Base-by-base conservation (phyloP, 139 green algal species). In the Asterochloris sp. region DNA sequence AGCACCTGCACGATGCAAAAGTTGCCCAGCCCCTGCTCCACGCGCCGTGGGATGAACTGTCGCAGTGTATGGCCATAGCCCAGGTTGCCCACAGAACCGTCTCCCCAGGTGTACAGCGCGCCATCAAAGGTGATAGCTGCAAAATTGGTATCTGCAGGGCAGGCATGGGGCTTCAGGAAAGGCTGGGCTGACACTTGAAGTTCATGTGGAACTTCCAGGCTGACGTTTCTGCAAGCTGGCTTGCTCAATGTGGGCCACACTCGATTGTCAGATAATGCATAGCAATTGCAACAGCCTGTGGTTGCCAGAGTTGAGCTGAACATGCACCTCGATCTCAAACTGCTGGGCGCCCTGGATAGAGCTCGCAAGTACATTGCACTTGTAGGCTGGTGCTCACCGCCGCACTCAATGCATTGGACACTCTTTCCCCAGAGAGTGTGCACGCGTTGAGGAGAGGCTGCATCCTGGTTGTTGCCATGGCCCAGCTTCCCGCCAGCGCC, bases 51-150 rank as follows among this genome's bases (percentile, higher is more conserved):
- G 16, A 87, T 82, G 79, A 77, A 82, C 79, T 87, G 79, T 13
- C 84, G 74, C 27, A 82, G 24, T 9, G 75, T 79, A 61, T 86
- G 29, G 2, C 86, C 88, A 28, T 91, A 91, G 38, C 93, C 93
- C 69, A 95, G 87, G 84, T 92, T 86, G 13, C 93, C 90, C 14
- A 83, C 83, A 0, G 80, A 28, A 15, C 87, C 90, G 2, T 85
- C 80, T 0, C 95, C 95, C 95, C 95, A 98, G 24, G 89, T 94
- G 84, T 88, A 97, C 10, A 98, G 83, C 66, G 79, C 74, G 4
- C 93, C 92, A 21, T 90, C 88, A 17, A 78, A 64, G 26, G 86
- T 92, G 47, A 97, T 84, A 9, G 92, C 93, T 28, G 92, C 92
- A 0, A 91, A 92, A 82, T 87, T 90, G 73, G 84, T 85, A 73